Base-by-base conservation (phyloP, 352 stramenopile genomes). In the Peronospora belbahrii region DNA sequence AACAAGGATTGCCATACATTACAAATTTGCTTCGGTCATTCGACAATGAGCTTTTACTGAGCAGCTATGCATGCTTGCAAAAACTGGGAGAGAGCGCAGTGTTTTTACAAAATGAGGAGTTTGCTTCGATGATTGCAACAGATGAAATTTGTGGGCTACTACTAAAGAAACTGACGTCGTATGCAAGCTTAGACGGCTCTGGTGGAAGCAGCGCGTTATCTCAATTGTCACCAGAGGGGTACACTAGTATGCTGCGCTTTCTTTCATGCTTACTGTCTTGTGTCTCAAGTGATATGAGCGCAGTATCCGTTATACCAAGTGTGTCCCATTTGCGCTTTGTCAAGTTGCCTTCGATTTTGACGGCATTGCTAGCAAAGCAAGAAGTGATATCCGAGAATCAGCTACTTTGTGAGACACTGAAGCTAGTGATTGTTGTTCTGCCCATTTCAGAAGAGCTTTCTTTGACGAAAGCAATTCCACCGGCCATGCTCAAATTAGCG, bases 41-140 rank as follows among this genome's bases (percentile, higher is more conserved):
- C 3, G 77, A 89, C 35, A 45, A 43, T 4, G 74, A 85, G 20
- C 81, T 88, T 24, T 10, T 83, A 10, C 48, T 70, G 52, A 73
- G 60, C 35, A 70, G 61, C n/a, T 83, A 69, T 30, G 67, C 69
- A 10, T 56, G 60, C 15, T 52, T 88, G 13, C 59, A 72, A 22
- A 68, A 72, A 20, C 47, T 88, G 2, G 68, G 51, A 8, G 56
- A 76, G 10, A 85, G 72, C 44, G 31, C 42, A 2, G 57, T 60
- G 4, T 84, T 83, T 20, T 42, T 47, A 4, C 55, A 60, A 6
- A 65, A 59, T 14, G 14, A 59, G 3, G 35, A 41, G 14, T 68
- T 83, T 46, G 59, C 68, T 3, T 48, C 45, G 13, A 64, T 74
- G 40, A 38, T 83, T 5, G 65, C 72, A 4, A 79, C 48, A 17